Evolutionary conservation across 441 rosid genomes (phyloP), one percentile per base, ranked within the genome.

Genomic region (Adansonia gregorii): DNA sequence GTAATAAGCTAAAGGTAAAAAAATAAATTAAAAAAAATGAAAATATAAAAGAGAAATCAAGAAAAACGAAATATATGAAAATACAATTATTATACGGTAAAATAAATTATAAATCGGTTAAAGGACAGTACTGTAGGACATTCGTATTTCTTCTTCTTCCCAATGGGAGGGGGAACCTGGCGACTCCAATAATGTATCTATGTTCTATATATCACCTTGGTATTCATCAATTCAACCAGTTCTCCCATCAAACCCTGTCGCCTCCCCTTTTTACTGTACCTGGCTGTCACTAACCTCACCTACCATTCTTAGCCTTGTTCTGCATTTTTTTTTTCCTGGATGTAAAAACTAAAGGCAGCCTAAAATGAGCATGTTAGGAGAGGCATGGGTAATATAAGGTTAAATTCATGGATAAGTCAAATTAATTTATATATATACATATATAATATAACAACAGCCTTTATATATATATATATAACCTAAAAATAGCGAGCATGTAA

Each of bases 271-370:
- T 8, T 17, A 8, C 64, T 22, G 35, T 59, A 11, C 15, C 15
- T 20, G 64, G 17, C 41, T 67, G 12, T 67, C 2, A 46, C 56
- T 1, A 52, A 24, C 73, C 73, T 22, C 58, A 69, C 73, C 73
- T 22, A 69, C 73, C 73, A 48, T 69, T 69, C 73, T 48, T 22
- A 12, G 20, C 11, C 73, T 22, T 48, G 43, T 20, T 68, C 56
- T 59, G 6, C 27, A 20, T 20, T 59, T 9, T 59, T n/a, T n/a
- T 52, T 52, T 52, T 52, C 56, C 56, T 4, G 2, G 17, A 52
- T 1, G n/a, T 17, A 52, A 52, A 52, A 52, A 27, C 35, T 27
- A 27, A 27, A 27, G 3, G 14, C 56, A 52, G 6, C n/a, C 56
- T 52, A 52, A 12, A 52, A 52, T 52, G 7, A 52, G 56, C 12